Evolutionary conservation across 371 early-diverging fungal genomes (phyloP), one percentile per base, ranked within the genome.

Genomic region (Lichtheimia ornata): DNA sequence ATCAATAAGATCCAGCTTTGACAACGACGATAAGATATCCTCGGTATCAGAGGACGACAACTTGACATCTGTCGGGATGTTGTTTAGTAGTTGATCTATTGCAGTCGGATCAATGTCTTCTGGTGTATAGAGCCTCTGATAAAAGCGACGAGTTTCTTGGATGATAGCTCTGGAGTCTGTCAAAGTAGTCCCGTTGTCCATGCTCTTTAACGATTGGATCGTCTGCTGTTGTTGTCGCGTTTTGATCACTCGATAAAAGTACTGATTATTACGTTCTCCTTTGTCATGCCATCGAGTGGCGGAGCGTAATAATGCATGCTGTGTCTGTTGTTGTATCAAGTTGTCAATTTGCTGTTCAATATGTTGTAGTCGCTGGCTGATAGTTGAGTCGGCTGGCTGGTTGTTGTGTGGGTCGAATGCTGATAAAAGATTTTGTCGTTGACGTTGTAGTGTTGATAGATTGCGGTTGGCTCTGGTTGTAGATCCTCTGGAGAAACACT

Each of bases 261-360:
- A 70, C 11, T 57, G 42, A 35, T 61, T 69, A 44, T 59, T 64
- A 1, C 62, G 50, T 53, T 76, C 77, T 0, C 77, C 71, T 27
- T 67, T n/a, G 54, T 69, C 77, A 4, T 57, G 43, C 57, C 63
- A 63, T 1, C 63, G 58, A 0, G 9, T 27, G 0, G 57, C 63
- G 6, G 57, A 18, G 0, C 57, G 50, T 3, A 63, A 25, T 4
- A 57, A 52, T 1, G 28, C 9, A 2, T 18, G 20, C 4, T 61
- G 18, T 0, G 28, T 25, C 1, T 4, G 18, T 44, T 61, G 28
- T 24, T 53, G 20, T 0, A 13, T 17, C 14, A 60, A 2, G 1
- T 0, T 11, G 9, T 35, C 35, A 11, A 35, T 35, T 11, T 35
- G 35, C 2, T 35, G 2, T 35, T 35, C 35, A 35, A 27, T 27